Evolutionary conservation across 2,329 filamentous ascomycete genomes (phyloP).

Genomic region (Trichophyton rubrum): DNA sequence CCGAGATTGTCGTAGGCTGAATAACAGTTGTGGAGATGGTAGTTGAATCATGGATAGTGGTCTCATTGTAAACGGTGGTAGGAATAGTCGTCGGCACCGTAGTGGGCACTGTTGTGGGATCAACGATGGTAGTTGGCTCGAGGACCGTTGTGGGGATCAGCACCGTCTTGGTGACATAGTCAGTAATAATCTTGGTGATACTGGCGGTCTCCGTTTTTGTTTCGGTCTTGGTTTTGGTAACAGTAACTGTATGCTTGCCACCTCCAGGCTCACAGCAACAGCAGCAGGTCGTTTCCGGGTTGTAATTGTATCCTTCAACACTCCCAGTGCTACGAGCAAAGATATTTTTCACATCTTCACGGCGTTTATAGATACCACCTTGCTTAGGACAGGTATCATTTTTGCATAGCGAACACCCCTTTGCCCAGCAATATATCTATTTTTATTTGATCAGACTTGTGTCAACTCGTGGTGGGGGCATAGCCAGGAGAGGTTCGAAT

Average conservation of each 20-base stretch:
- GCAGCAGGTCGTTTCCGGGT: not conserved
- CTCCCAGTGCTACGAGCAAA: not conserved
- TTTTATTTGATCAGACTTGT: not conserved
- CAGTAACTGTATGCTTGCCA: constrained; percentile 3
- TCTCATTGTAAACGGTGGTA: constrained; percentile 1
- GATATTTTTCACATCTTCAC: not conserved
- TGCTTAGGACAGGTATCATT: not conserved
- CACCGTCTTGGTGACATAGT: not conserved
- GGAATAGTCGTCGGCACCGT: constrained; percentile 1
- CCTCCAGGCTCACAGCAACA: not conserved
- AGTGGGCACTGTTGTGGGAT: not conserved
- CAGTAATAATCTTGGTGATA: constrained; percentile 1
- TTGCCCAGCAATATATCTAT: constrained; percentile 1
- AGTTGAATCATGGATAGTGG: constrained; percentile 1
- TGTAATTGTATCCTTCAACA: not conserved
- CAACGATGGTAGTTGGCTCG: not conserved
- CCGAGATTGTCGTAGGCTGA: not conserved
- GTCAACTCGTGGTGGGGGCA: not conserved
- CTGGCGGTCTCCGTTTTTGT: constrained; percentile 7
- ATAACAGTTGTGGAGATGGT: constrained; percentile 6
- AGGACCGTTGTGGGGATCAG: not conserved
- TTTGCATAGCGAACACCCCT: not conserved
- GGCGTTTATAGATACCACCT: not conserved
- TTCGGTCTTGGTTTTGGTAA: constrained; percentile 10
- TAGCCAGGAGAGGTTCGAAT: not conserved